Percentiles rank a stretch among this genome's conserved stretches.
phyloP scores from a whole-genome alignment of 257 asterid genomes.

The Galeopsis tetrahit region DNA sequence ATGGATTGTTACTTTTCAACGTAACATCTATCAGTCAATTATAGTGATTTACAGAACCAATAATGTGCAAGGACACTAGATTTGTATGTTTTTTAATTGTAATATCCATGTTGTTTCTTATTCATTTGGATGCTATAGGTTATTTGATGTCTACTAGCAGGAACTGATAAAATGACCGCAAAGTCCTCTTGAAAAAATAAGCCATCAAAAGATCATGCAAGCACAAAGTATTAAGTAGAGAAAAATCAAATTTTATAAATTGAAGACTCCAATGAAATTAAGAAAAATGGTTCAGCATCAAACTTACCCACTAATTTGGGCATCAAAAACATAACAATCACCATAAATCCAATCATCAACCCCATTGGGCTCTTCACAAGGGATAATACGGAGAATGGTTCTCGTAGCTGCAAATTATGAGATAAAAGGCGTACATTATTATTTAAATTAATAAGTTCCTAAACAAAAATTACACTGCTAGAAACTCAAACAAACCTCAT shows the following conservation, averaged over 20 bases:
- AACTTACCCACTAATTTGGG: constrained; percentile 95
- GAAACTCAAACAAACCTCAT: constrained; percentile 57
- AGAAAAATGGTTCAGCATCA: constrained; percentile 13
- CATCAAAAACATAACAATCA: constrained; percentile 88
- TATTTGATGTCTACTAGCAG: constrained; percentile 10
- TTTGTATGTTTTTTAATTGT: background rate
- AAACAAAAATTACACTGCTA: background rate
- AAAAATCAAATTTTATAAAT: background rate
- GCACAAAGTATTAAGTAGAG: constrained; percentile 2
- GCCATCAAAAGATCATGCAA: constrained; percentile 2
- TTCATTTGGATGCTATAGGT: background rate
- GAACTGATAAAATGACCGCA: background rate
- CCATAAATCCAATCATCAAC: constrained; percentile 98
- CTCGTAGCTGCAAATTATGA: constrained; percentile 68
- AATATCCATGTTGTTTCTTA: background rate
- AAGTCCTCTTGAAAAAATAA: background rate
- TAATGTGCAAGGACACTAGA: constrained; percentile 4
- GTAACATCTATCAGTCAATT: constrained; percentile 6
- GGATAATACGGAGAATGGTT: constrained; percentile 79
- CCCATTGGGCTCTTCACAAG: constrained; percentile 96
- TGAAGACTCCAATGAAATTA: constrained; percentile 27
- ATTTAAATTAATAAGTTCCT: background rate
- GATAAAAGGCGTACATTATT: constrained; percentile 7
- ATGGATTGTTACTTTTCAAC: background rate
- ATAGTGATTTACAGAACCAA: background rate